Percentiles rank a stretch among this genome's conserved stretches.
phyloP scores from a whole-genome alignment of 2,329 filamentous ascomycete genomes.

The Xylaria sp. region DNA sequence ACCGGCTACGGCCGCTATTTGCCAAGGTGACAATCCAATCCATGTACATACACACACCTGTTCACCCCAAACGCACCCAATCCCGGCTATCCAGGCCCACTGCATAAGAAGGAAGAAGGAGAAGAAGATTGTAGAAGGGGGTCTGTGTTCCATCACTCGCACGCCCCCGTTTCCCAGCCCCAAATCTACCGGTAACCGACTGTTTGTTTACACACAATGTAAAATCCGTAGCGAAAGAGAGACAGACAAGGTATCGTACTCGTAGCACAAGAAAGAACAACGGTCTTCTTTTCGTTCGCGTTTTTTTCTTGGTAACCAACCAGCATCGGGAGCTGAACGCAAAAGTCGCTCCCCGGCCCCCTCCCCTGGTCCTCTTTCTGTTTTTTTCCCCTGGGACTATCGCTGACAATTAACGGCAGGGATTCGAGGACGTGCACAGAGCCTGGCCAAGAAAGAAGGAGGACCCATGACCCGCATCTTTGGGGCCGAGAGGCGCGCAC shows the following conservation, averaged over 20 bases:
- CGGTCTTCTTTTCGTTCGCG: background rate
- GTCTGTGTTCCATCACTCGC: no score
- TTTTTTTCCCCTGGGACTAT: slow-evolving; percentile 1
- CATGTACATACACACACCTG: no score
- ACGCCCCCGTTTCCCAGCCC: no score
- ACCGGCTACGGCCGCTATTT: slow-evolving; percentile 20
- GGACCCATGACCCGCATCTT: slow-evolving; percentile 9
- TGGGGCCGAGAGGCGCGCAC: background rate
- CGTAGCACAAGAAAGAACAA: slow-evolving; percentile 8
- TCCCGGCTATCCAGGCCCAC: background rate
- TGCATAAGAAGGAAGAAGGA: background rate
- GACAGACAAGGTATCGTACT: no score
- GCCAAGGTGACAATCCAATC: background rate
- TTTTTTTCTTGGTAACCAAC: slow-evolving; percentile 14
- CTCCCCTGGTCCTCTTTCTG: slow-evolving; percentile 4
- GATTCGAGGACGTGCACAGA: no score
- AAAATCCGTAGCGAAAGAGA: slow-evolving; percentile 4
- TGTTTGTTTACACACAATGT: slow-evolving; percentile 6
- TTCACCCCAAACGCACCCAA: no score
- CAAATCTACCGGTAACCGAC: no score
- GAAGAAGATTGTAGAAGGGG: no score
- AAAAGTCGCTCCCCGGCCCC: slow-evolving; percentile 13
- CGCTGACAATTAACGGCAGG: slow-evolving; percentile 3
- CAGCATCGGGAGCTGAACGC: slow-evolving; percentile 17
- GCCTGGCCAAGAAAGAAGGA: background rate